Percentiles rank a stretch among this genome's conserved stretches.
These are phyloP conservation scores for Aspergillus sergii DNA, from an alignment of 2,329 filamentous ascomycete genomes.

Conservation along the genomic window DNA sequence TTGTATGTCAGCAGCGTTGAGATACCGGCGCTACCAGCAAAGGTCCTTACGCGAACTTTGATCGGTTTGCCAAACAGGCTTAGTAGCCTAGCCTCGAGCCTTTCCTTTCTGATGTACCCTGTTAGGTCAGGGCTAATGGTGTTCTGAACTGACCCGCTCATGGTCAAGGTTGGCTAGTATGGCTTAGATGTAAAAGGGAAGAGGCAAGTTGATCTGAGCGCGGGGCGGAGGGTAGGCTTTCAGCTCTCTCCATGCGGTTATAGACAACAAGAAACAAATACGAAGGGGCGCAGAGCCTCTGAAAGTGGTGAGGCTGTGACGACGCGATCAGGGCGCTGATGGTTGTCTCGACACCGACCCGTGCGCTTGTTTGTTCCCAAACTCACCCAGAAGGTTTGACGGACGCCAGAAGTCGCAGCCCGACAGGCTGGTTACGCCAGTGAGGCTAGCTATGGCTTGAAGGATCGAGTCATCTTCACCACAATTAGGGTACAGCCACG, in stretches of 20 bases:
- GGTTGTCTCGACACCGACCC: not conserved
- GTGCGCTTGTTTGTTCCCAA: not conserved
- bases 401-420: not conserved
- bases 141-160: slow-evolving; percentile 6
- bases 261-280: not conserved
- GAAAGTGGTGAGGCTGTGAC: not conserved
- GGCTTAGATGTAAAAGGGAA: not conserved
- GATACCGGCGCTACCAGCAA: not conserved
- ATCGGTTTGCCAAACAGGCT: slow-evolving; percentile 11
- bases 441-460: not conserved
- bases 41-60: slow-evolving; percentile 8
- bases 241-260: not conserved
- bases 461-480: not conserved
- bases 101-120: slow-evolving; percentile 15
- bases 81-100: slow-evolving; percentile 10
- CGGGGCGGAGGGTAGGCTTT: not conserved
- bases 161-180: not conserved
- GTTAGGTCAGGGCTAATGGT: slow-evolving; percentile 5
- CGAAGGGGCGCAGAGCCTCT: not conserved
- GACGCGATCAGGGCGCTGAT: not conserved
- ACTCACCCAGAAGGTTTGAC: not conserved
- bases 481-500: not conserved
- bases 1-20: not conserved
- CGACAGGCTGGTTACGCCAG: not conserved
- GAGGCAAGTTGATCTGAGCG: not conserved